Conservation (phyloP, 148 eudicot genomes). For the Camellia lanceoleosa region DNA sequence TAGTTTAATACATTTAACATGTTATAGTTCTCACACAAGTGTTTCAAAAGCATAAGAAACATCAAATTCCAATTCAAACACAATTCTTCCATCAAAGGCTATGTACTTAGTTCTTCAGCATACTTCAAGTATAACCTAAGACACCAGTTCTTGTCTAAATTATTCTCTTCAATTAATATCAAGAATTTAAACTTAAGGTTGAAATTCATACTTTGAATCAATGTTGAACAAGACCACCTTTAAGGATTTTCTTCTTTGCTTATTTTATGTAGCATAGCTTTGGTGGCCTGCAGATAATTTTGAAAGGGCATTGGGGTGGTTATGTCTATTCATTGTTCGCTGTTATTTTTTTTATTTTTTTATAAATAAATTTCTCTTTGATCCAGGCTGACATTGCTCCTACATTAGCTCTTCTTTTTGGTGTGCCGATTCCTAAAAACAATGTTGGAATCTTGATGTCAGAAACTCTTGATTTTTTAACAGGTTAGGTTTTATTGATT, state of each 20-base stretch:
- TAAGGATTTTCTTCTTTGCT: background rate
- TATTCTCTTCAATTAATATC: no score
- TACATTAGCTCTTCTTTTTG: constrained; percentile 87
- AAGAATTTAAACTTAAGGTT: no score
- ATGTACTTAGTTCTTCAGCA: no score
- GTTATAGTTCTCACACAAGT: no score
- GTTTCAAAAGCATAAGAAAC: no score
- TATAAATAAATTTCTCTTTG: background rate
- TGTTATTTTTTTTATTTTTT: constrained; percentile 5
- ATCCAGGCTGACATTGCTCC: constrained; percentile 86
- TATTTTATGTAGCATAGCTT: constrained; percentile 6
- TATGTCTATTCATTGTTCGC: background rate
- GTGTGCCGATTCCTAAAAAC: constrained; percentile 93
- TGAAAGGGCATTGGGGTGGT: constrained; percentile 9
- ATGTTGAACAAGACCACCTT: no score
- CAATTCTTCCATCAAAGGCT: no score
- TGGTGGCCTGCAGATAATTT: background rate
- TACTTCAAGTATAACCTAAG: no score
- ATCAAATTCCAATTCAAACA: no score
- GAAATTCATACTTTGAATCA: no score
- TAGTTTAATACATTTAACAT: no score
- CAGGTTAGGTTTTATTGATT: constrained; percentile 42
- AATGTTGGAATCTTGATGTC: constrained; percentile 66
- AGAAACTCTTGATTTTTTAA: constrained; percentile 49
- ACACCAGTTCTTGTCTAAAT: no score